Evolutionary conservation across 2,329 filamentous ascomycete genomes (phyloP), one percentile per base, ranked within the genome.

Genomic region (Fusarium decemcellulare): DNA sequence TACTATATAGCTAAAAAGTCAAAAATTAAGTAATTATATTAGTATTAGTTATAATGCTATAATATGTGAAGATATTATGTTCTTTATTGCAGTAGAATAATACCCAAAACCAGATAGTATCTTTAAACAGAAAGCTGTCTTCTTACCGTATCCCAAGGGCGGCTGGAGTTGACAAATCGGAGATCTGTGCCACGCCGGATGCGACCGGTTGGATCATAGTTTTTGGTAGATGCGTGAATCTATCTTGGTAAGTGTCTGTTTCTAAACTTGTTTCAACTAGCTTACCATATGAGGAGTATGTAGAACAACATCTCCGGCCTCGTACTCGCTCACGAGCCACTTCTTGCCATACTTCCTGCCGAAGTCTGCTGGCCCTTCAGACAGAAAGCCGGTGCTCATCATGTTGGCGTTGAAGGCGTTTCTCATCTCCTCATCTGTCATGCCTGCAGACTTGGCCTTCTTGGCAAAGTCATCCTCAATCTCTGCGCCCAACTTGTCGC

Each of bases 361-460:
- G 72, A 82, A 82, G 15, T 72, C 77, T 0, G 78, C 79, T 1
- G 87, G 84, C 0, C 81, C 82, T 32, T 89, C 85, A 4, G 84
- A 83, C 4, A 90, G 78, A 36, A 90, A 75, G 0, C 87, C 88
- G 0, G 82, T 86, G 2, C 80, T 78, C 79, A 89, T 86, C 88
- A 90, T 90, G 66, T 90, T 89, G 36, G 82, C 78, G 67, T 90
- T 90, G 72, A 87, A 90, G 0, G 84, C 86, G 34, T 77, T 80
- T 43, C 77, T 81, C 8, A 81, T 80, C 73, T 90, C 84, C 59
- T 88, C 86, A 0, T 88, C 85, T 0, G 77, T 83, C 61, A 90
- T 67, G 0, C 86, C 87, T 2, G 80, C 80, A 23, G 82, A 79
- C 58, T 79, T 83, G 0, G 87, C 87, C 63, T 83, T 85, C 3